Conservation (phyloP, 257 asterid species). For the Dorcoceras hygrometricum region DNA sequence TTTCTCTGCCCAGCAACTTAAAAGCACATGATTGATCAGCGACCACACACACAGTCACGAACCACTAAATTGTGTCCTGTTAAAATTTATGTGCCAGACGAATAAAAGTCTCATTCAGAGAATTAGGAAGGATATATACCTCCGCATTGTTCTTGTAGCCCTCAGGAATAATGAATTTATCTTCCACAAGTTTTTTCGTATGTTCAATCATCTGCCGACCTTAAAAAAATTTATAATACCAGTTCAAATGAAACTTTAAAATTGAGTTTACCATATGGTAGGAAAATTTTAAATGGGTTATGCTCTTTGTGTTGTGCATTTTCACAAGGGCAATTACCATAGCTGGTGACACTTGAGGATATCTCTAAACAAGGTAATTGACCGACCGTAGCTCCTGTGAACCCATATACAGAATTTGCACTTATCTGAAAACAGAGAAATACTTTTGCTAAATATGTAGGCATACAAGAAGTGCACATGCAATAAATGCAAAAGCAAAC, state of each 20-base stretch:
- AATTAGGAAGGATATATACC: conserved; percentile 37
- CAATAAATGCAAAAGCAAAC: conserved; percentile 10
- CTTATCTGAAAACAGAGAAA: conserved; percentile 61
- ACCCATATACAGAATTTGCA: conserved; percentile 97
- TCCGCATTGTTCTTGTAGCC: conserved; percentile 92
- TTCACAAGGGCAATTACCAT: conserved; percentile 51
- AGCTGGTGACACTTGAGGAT: conserved; percentile 98
- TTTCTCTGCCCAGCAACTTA: conserved; percentile 17
- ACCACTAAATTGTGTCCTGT: conserved; percentile 7
- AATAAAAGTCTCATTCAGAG: conserved; percentile 17
- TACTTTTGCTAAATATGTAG: conserved; percentile 14
- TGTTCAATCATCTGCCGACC: conserved; percentile 99
- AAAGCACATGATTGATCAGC: conserved; percentile 8
- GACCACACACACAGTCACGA: conserved; percentile 3
- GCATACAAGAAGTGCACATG: conserved; percentile 19
- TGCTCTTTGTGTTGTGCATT: conserved; percentile 11
- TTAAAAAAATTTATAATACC: conserved; percentile 30
- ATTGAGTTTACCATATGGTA: conserved; percentile 7
- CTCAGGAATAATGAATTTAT: conserved; percentile 68
- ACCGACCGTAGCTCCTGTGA: conserved; percentile 94
- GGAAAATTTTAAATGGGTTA: conserved; percentile 11
- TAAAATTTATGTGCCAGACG: not conserved
- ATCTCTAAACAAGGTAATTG: conserved; percentile 96
- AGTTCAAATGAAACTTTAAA: conserved; percentile 29
- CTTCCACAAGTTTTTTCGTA: conserved; percentile 94